Percentiles rank a stretch among this genome's conserved stretches.
Evolutionary conservation across 73 alveolate genomes (phyloP).

Genomic region (Loxodes magnus): DNA sequence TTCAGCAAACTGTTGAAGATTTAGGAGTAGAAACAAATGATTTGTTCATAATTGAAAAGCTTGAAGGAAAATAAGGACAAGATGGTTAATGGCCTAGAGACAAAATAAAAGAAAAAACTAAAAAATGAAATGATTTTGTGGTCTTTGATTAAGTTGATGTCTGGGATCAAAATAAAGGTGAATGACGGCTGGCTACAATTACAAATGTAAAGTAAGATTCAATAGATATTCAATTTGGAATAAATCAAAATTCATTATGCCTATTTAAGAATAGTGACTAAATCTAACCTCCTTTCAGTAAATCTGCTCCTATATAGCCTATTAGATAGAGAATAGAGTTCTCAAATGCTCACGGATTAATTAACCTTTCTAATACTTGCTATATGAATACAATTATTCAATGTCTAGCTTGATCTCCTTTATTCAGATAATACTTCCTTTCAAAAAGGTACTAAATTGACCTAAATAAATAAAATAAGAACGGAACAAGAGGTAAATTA

Average conservation of each 20-base stretch:
- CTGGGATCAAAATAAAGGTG: slow-evolving; percentile 5
- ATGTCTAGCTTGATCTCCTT: slow-evolving; percentile 56
- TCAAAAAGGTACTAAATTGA: slow-evolving; percentile 10
- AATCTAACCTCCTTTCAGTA: neutral
- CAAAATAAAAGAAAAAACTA: no score
- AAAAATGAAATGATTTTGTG: no score
- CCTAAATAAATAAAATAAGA: slow-evolving; percentile 2
- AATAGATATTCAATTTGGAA: neutral
- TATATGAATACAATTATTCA: slow-evolving; percentile 51
- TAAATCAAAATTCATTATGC: no score
- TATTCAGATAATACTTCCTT: slow-evolving; percentile 21
- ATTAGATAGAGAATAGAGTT: slow-evolving; percentile 38
- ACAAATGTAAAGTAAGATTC: neutral
- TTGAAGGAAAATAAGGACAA: no score
- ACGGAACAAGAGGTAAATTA: neutral
- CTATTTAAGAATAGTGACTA: no score
- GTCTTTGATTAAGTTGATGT: no score
- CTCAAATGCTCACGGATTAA: slow-evolving; percentile 34
- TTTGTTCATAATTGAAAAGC: no score
- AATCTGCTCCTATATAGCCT: slow-evolving; percentile 36
- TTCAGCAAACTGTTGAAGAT: no score
- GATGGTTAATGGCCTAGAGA: no score
- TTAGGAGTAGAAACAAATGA: no score
- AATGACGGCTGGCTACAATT: neutral
- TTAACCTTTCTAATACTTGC: slow-evolving; percentile 72